Percentiles rank a stretch among this genome's conserved stretches.
phyloP scores from a whole-genome alignment of 1,284 basidiomycete species.

The Boletus sp. region DNA sequence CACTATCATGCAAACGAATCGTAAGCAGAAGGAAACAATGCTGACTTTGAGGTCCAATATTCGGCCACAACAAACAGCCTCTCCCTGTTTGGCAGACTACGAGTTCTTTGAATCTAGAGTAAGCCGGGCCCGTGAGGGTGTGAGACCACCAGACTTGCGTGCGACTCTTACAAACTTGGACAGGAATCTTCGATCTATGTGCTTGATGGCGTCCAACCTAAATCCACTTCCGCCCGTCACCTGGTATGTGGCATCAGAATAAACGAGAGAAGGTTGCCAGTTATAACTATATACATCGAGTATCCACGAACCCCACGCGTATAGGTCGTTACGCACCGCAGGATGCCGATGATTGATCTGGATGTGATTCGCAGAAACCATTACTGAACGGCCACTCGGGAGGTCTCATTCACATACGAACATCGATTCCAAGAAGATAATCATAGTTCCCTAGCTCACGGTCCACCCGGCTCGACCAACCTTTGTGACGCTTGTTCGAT shows the following conservation, averaged over 20 bases:
- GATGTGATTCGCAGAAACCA: not conserved
- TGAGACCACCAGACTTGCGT: not conserved
- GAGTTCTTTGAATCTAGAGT: constrained; percentile 50
- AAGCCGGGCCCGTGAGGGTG: not conserved
- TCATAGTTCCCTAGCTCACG: constrained; percentile 76
- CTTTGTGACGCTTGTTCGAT: constrained; percentile 51
- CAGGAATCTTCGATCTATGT: constrained; percentile 68
- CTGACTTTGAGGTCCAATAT: constrained; percentile 69
- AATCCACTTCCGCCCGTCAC: constrained; percentile 81
- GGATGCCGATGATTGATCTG: constrained; percentile 88
- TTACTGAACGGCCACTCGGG: not conserved
- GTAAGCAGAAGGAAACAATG: constrained; percentile 5
- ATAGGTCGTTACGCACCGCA: constrained; percentile 66
- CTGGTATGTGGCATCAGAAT: constrained; percentile 35
- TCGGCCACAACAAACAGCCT: constrained; percentile 71
- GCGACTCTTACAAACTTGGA: constrained; percentile 56
- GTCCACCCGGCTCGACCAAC: constrained; percentile 72
- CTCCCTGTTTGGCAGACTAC: constrained; percentile 43
- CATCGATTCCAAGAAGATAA: constrained; percentile 73
- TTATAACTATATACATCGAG: constrained; percentile 47
- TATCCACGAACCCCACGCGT: constrained; percentile 71
- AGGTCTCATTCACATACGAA: constrained; percentile 32
- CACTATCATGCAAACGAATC: not conserved
- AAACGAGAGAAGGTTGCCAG: not conserved
- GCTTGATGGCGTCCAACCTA: constrained; percentile 87